Base-by-base conservation (phyloP, 768 basidiomycete genomes). In the Hygrophorus pudorinus region DNA sequence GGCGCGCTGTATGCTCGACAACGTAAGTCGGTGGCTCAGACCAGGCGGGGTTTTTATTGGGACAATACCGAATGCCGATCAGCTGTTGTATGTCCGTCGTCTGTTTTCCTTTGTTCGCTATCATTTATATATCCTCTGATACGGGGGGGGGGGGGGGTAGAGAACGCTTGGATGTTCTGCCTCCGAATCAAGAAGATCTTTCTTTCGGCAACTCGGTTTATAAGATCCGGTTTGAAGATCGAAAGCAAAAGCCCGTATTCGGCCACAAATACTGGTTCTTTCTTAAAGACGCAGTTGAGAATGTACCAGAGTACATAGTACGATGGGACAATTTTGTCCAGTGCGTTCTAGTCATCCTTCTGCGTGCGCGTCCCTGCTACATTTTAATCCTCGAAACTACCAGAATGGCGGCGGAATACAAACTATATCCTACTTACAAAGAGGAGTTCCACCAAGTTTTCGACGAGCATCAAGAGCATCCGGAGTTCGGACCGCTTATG, bases 231-330 rank as follows among this genome's bases (percentile, higher is more conserved):
- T 98, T 98, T 56, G 82, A 88, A 52, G 72, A 84, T 41, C 76
- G 81, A 39, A 67, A 68, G 40, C 65, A 72, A 51, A 66, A 70
- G 50, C 73, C 79, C 28, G 55, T 76, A 12, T 98, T 85, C 59
- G 96, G 96, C 2, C 88, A 97, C 61, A 81, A 85, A 42, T 99
- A 99, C 59, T 82, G 76, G 63, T 99, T 99, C 67, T 96, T 78
- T 66, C 76, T 99, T 18, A 67, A 79, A 57, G 96, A 98, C 55
- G 96, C 96, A 3, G 94, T 99, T 2, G 94, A 93, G 50, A 81
- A 98, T 53, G 94, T 97, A 14, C 93, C 94, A 4, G 96, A 99
- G 61, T 99, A 93, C 56, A 70, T 99, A 40, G 96, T 99, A n/a
- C 74, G 78, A 48, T 99, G 94, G 94, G 82, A 88, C 36, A 82